Conservation (phyloP, 1,284 basidiomycete genomes). For the Fomitopsis pinicola region DNA sequence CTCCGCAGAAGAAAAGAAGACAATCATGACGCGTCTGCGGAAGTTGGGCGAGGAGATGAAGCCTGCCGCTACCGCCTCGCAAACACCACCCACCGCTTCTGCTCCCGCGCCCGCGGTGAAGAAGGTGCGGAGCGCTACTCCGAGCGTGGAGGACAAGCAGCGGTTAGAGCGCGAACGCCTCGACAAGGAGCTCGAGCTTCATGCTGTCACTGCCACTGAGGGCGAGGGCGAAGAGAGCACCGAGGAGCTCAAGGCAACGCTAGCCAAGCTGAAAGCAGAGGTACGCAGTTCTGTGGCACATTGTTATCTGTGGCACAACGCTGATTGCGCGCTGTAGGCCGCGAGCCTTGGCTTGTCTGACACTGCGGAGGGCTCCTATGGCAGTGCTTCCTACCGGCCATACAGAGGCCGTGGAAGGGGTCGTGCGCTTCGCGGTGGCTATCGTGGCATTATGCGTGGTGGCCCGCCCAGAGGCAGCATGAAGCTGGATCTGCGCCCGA, state of each 20-base stretch:
- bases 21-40: slow-evolving; percentile 73
- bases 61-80: slow-evolving; percentile 27
- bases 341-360: slow-evolving; percentile 75
- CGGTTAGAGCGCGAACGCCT: slow-evolving; percentile 58
- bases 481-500: slow-evolving; percentile 90
- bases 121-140: slow-evolving; percentile 24
- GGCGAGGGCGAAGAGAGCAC: slow-evolving; percentile 49
- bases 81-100: slow-evolving; percentile 24
- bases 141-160: slow-evolving; percentile 38
- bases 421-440: slow-evolving; percentile 48
- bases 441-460: slow-evolving; percentile 61
- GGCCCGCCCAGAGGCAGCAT: slow-evolving; percentile 64
- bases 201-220: slow-evolving; percentile 33
- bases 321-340: slow-evolving; percentile 43
- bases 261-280: slow-evolving; percentile 82
- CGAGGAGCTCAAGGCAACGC: slow-evolving; percentile 72
- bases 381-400: slow-evolving; percentile 48
- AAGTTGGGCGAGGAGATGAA: slow-evolving; percentile 83
- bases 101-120: slow-evolving; percentile 12
- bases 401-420: slow-evolving; percentile 76
- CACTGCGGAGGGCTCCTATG: slow-evolving; percentile 13
- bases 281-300: slow-evolving; percentile 31
- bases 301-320: not conserved
- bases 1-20: slow-evolving; percentile 73
- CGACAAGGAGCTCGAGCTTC: slow-evolving; percentile 75